Evolutionary conservation across 768 basidiomycete genomes (phyloP), one percentile per base, ranked within the genome.

Genomic region (Tulasnella sp.): DNA sequence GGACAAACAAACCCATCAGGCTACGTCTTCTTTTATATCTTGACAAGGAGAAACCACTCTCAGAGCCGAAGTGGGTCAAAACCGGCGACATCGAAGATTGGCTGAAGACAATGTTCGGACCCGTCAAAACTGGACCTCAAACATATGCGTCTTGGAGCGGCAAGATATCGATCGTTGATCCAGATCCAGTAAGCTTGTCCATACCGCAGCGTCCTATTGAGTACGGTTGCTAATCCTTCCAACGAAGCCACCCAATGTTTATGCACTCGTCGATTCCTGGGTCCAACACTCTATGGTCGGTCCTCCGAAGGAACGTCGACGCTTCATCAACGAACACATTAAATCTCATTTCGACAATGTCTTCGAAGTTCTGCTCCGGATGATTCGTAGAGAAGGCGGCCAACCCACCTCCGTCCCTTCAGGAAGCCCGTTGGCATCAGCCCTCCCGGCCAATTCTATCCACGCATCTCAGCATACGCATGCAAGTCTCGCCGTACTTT

Each of bases 11-110:
- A 22, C 67, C 72, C 29, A 22, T 66, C 62, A 85, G 85, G 35
- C 78, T 91, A 22, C 87, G 85, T n/a, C 81, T 97, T 62, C 77
- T 86, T 11, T 89, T 91, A 29, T 86, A 94, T 80, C 86, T 98
- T 74, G 96, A 99, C 79, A 91, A 87, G 72, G 87, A 86, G 37
- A 88, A 91, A 72, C 97, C 97, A 0, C 81, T 98, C 39, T 95
- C 94, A 17, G 95, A 98, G 79, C 94, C 97, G 7, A 91, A 94
- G 79, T 99, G 96, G 97, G 94, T 94, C 41, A 93, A 94, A 80
- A 90, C 90, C 8, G 96, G 96, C 36, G 92, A 95, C 78, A 87
- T 95, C 29, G 93, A 96, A 76, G 94, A 95, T 42, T 98, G 95
- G 95, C 81, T 93, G 76, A 87, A 88, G 79, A 91, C 86, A 76